A percentile compares a stretch with the other conserved stretches of the same genome.
phyloP scores from a whole-genome alignment of 495 filamentous ascomycete species.

The Penicillium angulare region DNA sequence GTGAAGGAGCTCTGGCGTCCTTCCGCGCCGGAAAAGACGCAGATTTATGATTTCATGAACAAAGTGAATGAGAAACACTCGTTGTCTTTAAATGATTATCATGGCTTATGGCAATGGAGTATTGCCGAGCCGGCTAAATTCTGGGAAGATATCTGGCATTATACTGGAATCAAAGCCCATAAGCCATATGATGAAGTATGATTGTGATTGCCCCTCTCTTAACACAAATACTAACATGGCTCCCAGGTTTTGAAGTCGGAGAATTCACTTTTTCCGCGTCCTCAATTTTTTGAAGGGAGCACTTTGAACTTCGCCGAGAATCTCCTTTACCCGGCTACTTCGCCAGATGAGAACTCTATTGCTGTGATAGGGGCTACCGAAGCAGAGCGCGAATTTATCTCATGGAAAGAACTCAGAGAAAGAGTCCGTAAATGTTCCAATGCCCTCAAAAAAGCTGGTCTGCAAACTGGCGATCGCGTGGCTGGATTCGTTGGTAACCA shows the following conservation, averaged over 20 bases:
- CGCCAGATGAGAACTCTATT: constrained; percentile 53
- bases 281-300: constrained; percentile 76
- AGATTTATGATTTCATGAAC: constrained; percentile 69
- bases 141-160: constrained; percentile 86
- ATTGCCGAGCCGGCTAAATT: constrained; percentile 70
- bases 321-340: constrained; percentile 69
- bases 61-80: constrained; percentile 65
- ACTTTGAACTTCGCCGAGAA: constrained; percentile 91
- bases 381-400: constrained; percentile 60
- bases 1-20: constrained; percentile 68
- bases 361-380: constrained; percentile 78
- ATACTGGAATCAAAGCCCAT: constrained; percentile 70
- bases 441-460: constrained; percentile 60
- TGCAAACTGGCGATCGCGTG: constrained; percentile 69
- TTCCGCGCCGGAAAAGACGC: constrained; percentile 61
- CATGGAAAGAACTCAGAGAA: constrained; percentile 80
- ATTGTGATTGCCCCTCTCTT: not conserved
- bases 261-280: constrained; percentile 77
- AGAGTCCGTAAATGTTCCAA: constrained; percentile 70
- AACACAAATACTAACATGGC: constrained; percentile 3
- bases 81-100: constrained; percentile 60
- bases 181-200: constrained; percentile 51
- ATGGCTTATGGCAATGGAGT: constrained; percentile 79
- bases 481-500: constrained; percentile 90
- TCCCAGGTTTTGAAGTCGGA: constrained; percentile 64